Evolutionary conservation across 305 asterid species (phyloP).

Genomic region (Plantago coronopus): DNA sequence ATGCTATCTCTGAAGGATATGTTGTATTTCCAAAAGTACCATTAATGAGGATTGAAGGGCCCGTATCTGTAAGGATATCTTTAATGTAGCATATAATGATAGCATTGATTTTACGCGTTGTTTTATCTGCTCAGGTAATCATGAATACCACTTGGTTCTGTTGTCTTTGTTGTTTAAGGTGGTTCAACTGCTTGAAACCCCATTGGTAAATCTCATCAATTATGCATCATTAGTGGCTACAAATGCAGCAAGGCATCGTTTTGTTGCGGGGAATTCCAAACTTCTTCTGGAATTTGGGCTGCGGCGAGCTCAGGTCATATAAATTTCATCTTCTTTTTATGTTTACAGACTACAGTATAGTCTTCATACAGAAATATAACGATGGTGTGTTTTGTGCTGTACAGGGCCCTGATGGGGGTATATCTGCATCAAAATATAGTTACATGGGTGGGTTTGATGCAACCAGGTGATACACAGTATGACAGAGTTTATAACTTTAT

Average conservation of each 20-base stretch:
- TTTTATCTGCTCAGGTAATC: conserved; percentile 11
- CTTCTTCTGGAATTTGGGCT: conserved; percentile 94
- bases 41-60: conserved; percentile 94
- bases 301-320: conserved; percentile 82
- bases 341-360: too few relatives aligned
- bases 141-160: conserved; percentile 7
- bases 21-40: conserved; percentile 97
- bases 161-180: conserved; percentile 51
- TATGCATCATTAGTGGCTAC: conserved; percentile 93
- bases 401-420: conserved; percentile 99
- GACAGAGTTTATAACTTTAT: not conserved
- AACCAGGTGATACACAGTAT: conserved; percentile 59
- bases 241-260: conserved; percentile 98
- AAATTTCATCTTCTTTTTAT: conserved; percentile 20
- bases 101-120: conserved; percentile 1
- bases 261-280: conserved; percentile 94
- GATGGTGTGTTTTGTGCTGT: conserved; percentile 25
- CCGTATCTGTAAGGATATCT: conserved; percentile 79
- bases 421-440: conserved; percentile 90
- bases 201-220: conserved; percentile 82
- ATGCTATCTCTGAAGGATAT: conserved; percentile 87
- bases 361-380: conserved; percentile 12
- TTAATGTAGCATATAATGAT: conserved; percentile 3
- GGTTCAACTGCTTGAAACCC: conserved; percentile 94
- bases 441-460: conserved; percentile 99